Evolutionary conservation across 768 basidiomycete genomes (phyloP).

Genomic region (Scleroderma citrinum): DNA sequence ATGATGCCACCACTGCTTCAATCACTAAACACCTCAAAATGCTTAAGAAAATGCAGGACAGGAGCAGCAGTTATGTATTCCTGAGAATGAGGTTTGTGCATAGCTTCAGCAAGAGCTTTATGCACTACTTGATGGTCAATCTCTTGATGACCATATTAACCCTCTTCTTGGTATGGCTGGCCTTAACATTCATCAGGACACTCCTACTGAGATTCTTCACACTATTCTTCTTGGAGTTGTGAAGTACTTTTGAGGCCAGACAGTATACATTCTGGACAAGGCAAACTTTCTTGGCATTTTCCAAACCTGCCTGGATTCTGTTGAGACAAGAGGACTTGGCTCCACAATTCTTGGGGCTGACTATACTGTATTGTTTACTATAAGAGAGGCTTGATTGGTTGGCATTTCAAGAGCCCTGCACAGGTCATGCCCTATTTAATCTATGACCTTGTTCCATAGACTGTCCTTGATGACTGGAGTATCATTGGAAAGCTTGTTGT

Average conservation of each 20-base stretch:
- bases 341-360: conserved; percentile 18
- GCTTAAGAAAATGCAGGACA: neutral
- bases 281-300: too few species aligned
- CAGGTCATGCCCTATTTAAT: conserved; percentile 27
- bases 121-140: neutral
- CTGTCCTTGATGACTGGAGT: conserved; percentile 23
- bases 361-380: conserved; percentile 30
- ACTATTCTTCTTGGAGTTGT: too few species aligned
- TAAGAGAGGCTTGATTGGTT: conserved; percentile 26
- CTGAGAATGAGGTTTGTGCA: too few species aligned
- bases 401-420: conserved; percentile 26
- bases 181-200: too few species aligned
- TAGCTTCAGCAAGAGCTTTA: conserved; percentile 6
- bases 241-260: too few species aligned
- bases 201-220: too few species aligned
- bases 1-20: neutral
- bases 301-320: conserved; percentile 23
- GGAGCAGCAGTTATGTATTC: too few species aligned
- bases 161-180: too few species aligned
- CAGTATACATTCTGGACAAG: too few species aligned
- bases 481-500: conserved; percentile 31
- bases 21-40: neutral
- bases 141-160: conserved; percentile 8
- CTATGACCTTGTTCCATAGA: conserved; percentile 25
- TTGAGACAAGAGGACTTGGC: conserved; percentile 20